phyloP scores from a whole-genome alignment of 2,329 filamentous ascomycete genomes.

The Penicillium sp. region DNA sequence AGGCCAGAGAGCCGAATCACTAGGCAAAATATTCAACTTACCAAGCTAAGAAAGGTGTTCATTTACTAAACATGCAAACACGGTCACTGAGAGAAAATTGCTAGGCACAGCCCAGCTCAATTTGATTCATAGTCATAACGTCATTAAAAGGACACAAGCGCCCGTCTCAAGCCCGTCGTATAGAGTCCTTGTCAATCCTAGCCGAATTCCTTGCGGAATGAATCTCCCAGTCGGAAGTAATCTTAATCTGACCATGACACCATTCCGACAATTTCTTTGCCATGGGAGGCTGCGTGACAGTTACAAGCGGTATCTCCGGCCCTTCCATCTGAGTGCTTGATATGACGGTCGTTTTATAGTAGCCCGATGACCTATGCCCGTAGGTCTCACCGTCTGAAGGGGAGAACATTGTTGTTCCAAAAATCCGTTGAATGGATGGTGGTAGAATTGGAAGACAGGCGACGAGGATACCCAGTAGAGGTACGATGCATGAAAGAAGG shows the following conservation, averaged over 20 bases:
- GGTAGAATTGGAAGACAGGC: conserved; percentile 17
- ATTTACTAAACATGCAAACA: no score
- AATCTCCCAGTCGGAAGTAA: conserved; percentile 27
- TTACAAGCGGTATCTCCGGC: conserved; percentile 11
- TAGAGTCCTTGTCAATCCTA: conserved; percentile 17
- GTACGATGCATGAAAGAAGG: conserved; percentile 10
- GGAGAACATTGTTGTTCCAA: conserved; percentile 1
- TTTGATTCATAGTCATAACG: neutral
- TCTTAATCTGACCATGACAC: conserved; percentile 20
- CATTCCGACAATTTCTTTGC: conserved; percentile 17
- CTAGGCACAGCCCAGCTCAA: neutral
- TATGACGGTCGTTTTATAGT: conserved; percentile 15
- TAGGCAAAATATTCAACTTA: no score
- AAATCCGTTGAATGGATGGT: conserved; percentile 7
- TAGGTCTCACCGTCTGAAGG: neutral
- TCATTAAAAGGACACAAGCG: neutral
- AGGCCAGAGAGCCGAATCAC: no score
- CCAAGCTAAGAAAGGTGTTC: no score
- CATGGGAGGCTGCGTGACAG: conserved; percentile 11
- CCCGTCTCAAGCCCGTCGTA: conserved; percentile 7
- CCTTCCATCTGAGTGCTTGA: conserved; percentile 7
- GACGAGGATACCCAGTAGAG: conserved; percentile 15
- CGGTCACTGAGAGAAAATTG: neutral
- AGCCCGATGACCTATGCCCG: neutral
- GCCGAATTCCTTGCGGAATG: conserved; percentile 24